phyloP scores from a whole-genome alignment of 2,329 filamentous ascomycete genomes.

The Clonostachys rosea region DNA sequence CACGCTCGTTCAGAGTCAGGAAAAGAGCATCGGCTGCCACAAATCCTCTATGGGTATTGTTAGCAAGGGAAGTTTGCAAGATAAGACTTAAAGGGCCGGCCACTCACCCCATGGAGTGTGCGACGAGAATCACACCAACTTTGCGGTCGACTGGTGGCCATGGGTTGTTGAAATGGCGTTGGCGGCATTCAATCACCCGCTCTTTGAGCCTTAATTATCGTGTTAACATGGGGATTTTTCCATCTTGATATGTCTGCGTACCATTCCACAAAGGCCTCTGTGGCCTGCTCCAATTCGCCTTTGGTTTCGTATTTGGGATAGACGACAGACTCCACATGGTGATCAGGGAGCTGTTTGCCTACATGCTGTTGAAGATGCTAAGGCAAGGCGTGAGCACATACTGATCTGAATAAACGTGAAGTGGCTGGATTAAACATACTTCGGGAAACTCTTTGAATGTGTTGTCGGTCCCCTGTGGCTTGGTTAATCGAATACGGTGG shows the following conservation, averaged over 20 bases:
- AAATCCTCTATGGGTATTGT: constrained; percentile 53
- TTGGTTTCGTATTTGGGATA: constrained; percentile 72
- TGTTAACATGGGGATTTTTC: not conserved
- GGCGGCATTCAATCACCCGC: constrained; percentile 71
- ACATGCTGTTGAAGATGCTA: constrained; percentile 54
- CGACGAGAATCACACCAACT: constrained; percentile 73
- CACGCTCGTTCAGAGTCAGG: constrained; percentile 61
- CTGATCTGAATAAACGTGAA: not conserved
- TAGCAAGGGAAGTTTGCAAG: not conserved
- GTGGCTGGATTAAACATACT: constrained; percentile 6
- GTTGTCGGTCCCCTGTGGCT: constrained; percentile 56
- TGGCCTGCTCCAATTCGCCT: constrained; percentile 55
- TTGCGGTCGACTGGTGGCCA: constrained; percentile 78
- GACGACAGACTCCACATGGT: constrained; percentile 55
- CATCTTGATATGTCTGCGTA: constrained; percentile 9
- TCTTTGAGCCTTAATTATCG: constrained; percentile 61
- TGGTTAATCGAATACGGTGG: not conserved
- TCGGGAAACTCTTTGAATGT: constrained; percentile 65
- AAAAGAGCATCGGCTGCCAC: constrained; percentile 80
- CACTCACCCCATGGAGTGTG: constrained; percentile 72
- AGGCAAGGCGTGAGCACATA: not conserved
- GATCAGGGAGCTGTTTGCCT: constrained; percentile 51
- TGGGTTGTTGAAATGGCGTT: constrained; percentile 64
- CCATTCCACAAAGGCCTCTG: constrained; percentile 41
- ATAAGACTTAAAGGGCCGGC: not conserved